Base-by-base conservation (phyloP, 306 rosid species). In the Pyrus betulifolia region DNA sequence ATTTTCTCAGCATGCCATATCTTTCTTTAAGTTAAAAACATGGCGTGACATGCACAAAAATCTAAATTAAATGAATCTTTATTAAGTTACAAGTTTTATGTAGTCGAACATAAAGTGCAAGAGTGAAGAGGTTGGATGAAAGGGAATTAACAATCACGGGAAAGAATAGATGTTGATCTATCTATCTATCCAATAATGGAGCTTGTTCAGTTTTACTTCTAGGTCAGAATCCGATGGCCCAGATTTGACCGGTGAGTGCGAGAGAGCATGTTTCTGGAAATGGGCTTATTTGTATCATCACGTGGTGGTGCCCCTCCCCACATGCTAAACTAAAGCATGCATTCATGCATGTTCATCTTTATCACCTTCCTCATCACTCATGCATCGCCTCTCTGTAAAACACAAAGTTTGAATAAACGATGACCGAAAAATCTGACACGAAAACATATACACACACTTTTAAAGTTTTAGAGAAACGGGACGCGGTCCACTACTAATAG, bases 301-400 rank as follows among this genome's bases (percentile, higher is more conserved):
- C 83, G 55, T 49, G 55, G 55, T 13, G 60, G 69, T 76, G 63
- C 52, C 74, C 71, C 74, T 76, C 78, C 66, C 70, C 93, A 89
- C 91, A 91, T 87, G 93, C 21, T 49, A 49, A 49, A 91, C 84
- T 74, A 58, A 46, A 55, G 76, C 82, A 71, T 70, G 35, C 61
- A 25, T 71, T 75, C 83, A 85, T 80, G 82, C 21, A 51, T 49
- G 8, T 82, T 82, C 86, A 44, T 82, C 58, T 78, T 76, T 83
- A 62, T 49, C 55, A 15, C 19, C 55, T 49, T 15, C 21, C 18
- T 15, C 55, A 1, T 51, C 21, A 18, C 19, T 51, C 55, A 51
- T 31, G 6, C 6, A 27, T 9, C 8, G 79, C 82, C 72, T 76
- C 68, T 46, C 83, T 77, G 84, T 85, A 78, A 70, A 88, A 45